phyloP scores from a whole-genome alignment of 106 monocot genomes.

The Dactylorhiza incarnata region DNA sequence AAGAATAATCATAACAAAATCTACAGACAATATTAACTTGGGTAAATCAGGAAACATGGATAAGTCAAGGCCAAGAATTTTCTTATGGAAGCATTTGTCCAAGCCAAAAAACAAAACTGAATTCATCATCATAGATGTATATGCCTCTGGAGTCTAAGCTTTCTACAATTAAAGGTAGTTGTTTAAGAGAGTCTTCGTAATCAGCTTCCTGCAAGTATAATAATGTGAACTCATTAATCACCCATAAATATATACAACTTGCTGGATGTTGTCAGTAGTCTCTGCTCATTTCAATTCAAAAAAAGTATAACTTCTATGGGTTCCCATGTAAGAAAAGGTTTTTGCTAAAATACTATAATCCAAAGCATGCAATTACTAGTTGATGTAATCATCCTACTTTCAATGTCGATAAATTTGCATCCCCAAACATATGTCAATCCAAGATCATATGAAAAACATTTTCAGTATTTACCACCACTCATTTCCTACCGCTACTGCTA shows the following conservation, averaged over 20 bases:
- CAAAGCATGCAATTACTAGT: no score
- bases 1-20: neutral
- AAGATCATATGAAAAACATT: no score
- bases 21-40: slow-evolving; percentile 28
- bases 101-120: slow-evolving; percentile 76
- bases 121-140: slow-evolving; percentile 77
- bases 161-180: slow-evolving; percentile 46
- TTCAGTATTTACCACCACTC: no score
- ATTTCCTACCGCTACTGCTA: no score
- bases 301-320: no score
- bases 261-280: neutral
- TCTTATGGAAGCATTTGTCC: slow-evolving; percentile 66
- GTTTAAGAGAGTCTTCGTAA: slow-evolving; percentile 17
- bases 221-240: neutral
- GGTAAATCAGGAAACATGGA: slow-evolving; percentile 61
- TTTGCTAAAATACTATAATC: no score
- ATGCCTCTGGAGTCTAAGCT: slow-evolving; percentile 68
- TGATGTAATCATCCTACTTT: no score
- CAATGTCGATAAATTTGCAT: no score
- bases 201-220: slow-evolving; percentile 42
- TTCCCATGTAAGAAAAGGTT: no score
- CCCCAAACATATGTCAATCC: no score
- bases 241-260: neutral
- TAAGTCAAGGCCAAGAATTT: slow-evolving; percentile 47
- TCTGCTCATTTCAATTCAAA: no score